A percentile compares a stretch with the other conserved stretches of the same genome.
These are phyloP conservation scores for Davidsoniella neocaledoniae DNA, from an alignment of 2,329 filamentous ascomycete species.

Conservation along the genomic window DNA sequence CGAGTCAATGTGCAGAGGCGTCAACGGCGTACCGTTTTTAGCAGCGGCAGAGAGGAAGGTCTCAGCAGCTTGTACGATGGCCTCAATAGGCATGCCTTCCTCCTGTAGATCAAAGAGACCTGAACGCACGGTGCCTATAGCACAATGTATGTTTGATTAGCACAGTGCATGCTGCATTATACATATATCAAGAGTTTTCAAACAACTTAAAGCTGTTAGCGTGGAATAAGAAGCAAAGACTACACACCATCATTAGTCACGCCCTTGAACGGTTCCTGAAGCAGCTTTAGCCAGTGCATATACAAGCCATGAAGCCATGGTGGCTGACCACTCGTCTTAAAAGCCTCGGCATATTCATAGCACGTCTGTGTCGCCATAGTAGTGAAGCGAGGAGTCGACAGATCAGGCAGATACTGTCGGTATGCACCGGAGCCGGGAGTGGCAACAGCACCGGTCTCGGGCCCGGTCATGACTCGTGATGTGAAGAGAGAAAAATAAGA, in stretches of 20 bases:
- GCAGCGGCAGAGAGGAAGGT: conserved; percentile 29
- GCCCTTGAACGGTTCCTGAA: conserved; percentile 53
- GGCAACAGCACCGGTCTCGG: background rate
- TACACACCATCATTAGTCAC: conserved; percentile 48
- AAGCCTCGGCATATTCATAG: conserved; percentile 42
- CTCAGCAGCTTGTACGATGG: conserved; percentile 36
- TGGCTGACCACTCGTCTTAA: conserved; percentile 40
- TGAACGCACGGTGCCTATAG: conserved; percentile 30
- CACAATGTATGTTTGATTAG: background rate
- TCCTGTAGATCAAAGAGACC: conserved; percentile 44
- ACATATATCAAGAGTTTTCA: too few species aligned
- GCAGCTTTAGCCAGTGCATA: conserved; percentile 38
- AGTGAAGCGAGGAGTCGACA: conserved; percentile 43
- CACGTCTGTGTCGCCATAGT: conserved; percentile 45
- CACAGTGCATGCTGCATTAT: background rate
- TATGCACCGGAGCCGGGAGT: conserved; percentile 5
- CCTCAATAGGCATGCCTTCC: conserved; percentile 41
- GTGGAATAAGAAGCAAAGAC: too few species aligned
- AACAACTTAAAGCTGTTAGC: too few species aligned
- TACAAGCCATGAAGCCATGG: conserved; percentile 51
- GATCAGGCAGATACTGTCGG: conserved; percentile 35
- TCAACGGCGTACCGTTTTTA: conserved; percentile 7
- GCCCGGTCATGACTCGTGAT: background rate
- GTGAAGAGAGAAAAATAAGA: background rate
- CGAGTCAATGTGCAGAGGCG: conserved; percentile 47